A percentile compares a stretch with the other conserved stretches of the same genome.
phyloP scores from a whole-genome alignment of 2,329 filamentous ascomycete genomes.

The Parastagonospora nodorum region DNA sequence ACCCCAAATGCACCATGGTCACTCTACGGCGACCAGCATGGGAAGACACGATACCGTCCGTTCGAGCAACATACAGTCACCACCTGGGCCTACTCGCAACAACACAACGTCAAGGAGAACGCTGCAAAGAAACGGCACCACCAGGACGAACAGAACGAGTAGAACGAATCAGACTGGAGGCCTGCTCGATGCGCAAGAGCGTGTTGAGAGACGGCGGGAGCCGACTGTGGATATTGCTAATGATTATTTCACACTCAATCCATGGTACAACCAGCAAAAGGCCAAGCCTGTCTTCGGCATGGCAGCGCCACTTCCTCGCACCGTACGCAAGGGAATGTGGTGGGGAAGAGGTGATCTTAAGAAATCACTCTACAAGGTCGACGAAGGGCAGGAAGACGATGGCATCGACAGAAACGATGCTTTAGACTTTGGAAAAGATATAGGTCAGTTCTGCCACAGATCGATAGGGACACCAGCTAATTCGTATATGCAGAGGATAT shows the following conservation, averaged over 20 bases:
- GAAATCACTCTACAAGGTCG: slow-evolving; percentile 38
- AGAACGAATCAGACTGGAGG: slow-evolving; percentile 16
- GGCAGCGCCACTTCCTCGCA: slow-evolving; percentile 59
- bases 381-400: slow-evolving; percentile 15
- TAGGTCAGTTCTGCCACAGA: slow-evolving; percentile 12
- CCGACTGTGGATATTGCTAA: slow-evolving; percentile 51
- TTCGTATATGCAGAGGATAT: slow-evolving; percentile 6
- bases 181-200: slow-evolving; percentile 13
- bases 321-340: slow-evolving; percentile 58
- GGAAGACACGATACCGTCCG: slow-evolving; percentile 18
- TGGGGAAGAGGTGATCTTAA: slow-evolving; percentile 52
- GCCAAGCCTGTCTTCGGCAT: slow-evolving; percentile 61
- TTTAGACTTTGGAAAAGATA: slow-evolving; percentile 13
- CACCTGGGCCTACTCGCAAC: slow-evolving; percentile 9
- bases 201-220: slow-evolving; percentile 33
- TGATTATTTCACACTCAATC: slow-evolving; percentile 60
- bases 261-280: slow-evolving; percentile 58
- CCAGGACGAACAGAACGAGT: slow-evolving; percentile 12
- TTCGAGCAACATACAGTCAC: slow-evolving; percentile 3
- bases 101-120: slow-evolving; percentile 11
- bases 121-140: slow-evolving; percentile 9
- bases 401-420: slow-evolving; percentile 25
- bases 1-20: slow-evolving; percentile 13
- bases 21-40: slow-evolving; percentile 19
- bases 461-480: not conserved